A percentile compares a stretch with the other conserved stretches of the same genome.
Evolutionary conservation across 768 basidiomycete species (phyloP).

Genomic region (Lentinula detonsa): DNA sequence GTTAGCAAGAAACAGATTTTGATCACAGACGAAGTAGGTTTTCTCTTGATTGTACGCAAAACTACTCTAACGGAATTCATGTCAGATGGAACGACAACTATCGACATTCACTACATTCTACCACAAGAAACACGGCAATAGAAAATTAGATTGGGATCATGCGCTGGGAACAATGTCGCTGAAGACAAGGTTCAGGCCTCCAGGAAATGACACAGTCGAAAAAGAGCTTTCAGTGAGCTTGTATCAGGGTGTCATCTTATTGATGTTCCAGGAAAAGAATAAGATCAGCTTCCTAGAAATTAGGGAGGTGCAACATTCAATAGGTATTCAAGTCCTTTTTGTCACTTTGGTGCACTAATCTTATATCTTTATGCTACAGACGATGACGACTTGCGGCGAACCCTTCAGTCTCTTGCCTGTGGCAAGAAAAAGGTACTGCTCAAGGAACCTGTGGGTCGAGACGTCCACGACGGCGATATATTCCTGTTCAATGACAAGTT

Average conservation of each 20-base stretch:
- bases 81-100: slow-evolving; percentile 71
- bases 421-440: slow-evolving; percentile 84
- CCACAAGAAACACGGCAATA: slow-evolving; percentile 68
- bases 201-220: slow-evolving; percentile 16
- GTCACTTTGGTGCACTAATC: not conserved
- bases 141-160: slow-evolving; percentile 81
- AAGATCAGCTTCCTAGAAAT: slow-evolving; percentile 67
- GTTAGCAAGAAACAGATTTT: slow-evolving; percentile 42
- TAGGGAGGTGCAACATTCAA: not conserved
- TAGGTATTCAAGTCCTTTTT: not conserved
- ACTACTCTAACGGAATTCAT: slow-evolving; percentile 9
- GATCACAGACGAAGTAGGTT: slow-evolving; percentile 47
- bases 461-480: slow-evolving; percentile 68
- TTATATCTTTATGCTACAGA: slow-evolving; percentile 35
- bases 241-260: slow-evolving; percentile 82
- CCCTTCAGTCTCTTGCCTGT: slow-evolving; percentile 88
- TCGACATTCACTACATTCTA: slow-evolving; percentile 65
- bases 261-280: slow-evolving; percentile 73
- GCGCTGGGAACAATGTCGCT: slow-evolving; percentile 80
- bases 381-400: slow-evolving; percentile 67
- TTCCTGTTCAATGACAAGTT: slow-evolving; percentile 85
- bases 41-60: not conserved
- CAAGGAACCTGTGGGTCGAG: slow-evolving; percentile 74
- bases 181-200: slow-evolving; percentile 58
- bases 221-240: slow-evolving; percentile 91